A percentile compares a stretch with the other conserved stretches of the same genome.
These are phyloP conservation scores for Botryotinia convoluta DNA, from an alignment of 2,329 filamentous ascomycete genomes.

Conservation along the genomic window DNA sequence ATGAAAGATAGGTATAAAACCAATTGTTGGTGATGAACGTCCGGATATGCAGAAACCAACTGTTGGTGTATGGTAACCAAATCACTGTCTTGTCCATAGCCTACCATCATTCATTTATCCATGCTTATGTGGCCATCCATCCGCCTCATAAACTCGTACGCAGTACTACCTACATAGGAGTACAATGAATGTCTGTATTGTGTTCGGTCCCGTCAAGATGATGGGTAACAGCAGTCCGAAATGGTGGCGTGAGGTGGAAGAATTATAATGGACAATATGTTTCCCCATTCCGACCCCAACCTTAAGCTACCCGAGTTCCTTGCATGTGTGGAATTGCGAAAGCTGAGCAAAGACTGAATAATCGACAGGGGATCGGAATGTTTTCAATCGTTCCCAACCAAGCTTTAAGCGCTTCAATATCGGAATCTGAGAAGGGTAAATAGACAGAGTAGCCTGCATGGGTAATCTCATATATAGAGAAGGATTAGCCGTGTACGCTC, in stretches of 20 bases:
- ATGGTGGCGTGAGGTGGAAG: neutral
- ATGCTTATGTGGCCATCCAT: neutral
- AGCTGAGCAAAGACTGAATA: neutral
- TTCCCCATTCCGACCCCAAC: neutral
- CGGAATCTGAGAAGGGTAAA: neutral
- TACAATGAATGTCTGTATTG: neutral
- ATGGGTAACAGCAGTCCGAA: neutral
- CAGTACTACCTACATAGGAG: neutral
- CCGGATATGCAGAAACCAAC: slow-evolving; percentile 3
- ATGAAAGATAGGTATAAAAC: neutral
- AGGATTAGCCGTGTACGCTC: neutral
- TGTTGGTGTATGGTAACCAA: neutral
- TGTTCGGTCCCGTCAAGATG: neutral
- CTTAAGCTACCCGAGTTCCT: neutral
- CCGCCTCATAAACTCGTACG: neutral
- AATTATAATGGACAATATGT: neutral
- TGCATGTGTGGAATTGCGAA: neutral
- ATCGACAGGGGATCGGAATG: neutral
- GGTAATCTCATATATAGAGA: neutral
- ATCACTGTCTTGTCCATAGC: neutral
- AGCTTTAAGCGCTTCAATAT: neutral
- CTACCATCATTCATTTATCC: neutral
- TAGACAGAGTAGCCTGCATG: neutral
- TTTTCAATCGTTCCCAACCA: neutral
- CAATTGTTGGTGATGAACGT: neutral